phyloP scores from a whole-genome alignment of 495 filamentous ascomycete genomes.

The Penicillium antarcticum region DNA sequence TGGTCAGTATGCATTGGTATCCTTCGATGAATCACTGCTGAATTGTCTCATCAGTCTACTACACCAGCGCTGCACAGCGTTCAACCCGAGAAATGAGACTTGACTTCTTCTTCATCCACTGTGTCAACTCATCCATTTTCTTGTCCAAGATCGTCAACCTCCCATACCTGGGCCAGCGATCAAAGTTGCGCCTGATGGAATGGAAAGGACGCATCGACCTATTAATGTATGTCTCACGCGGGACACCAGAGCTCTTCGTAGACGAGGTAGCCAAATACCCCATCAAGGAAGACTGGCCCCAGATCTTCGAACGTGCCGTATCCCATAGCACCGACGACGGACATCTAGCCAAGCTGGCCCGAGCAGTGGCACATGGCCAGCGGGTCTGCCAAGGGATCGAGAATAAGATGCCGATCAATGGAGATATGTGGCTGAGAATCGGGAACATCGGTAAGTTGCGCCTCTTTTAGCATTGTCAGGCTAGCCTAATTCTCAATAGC shows the following conservation, averaged over 20 bases:
- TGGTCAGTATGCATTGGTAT: slow-evolving; percentile 32
- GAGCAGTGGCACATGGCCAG: slow-evolving; percentile 62
- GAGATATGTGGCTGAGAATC: slow-evolving; percentile 68
- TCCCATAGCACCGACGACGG: slow-evolving; percentile 66
- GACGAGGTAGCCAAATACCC: slow-evolving; percentile 55
- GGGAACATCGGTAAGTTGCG: slow-evolving; percentile 59
- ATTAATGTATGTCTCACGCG: slow-evolving; percentile 61
- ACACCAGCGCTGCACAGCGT: slow-evolving; percentile 57
- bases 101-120: slow-evolving; percentile 83
- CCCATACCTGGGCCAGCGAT: slow-evolving; percentile 24
- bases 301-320: slow-evolving; percentile 54
- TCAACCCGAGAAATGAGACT: slow-evolving; percentile 63
- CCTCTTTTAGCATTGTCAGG: slow-evolving; percentile 53
- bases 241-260: slow-evolving; percentile 49
- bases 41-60: slow-evolving; percentile 44
- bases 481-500: slow-evolving; percentile 14
- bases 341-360: slow-evolving; percentile 68
- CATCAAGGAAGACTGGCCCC: slow-evolving; percentile 42
- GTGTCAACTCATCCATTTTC: slow-evolving; percentile 61
- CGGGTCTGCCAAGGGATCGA: slow-evolving; percentile 43
- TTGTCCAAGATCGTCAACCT: slow-evolving; percentile 49
- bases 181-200: slow-evolving; percentile 65
- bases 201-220: slow-evolving; percentile 74
- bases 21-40: background rate
- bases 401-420: slow-evolving; percentile 50